phyloP scores from a whole-genome alignment of 139 green algal species.

The Zygnema circumcarinatum region DNA sequence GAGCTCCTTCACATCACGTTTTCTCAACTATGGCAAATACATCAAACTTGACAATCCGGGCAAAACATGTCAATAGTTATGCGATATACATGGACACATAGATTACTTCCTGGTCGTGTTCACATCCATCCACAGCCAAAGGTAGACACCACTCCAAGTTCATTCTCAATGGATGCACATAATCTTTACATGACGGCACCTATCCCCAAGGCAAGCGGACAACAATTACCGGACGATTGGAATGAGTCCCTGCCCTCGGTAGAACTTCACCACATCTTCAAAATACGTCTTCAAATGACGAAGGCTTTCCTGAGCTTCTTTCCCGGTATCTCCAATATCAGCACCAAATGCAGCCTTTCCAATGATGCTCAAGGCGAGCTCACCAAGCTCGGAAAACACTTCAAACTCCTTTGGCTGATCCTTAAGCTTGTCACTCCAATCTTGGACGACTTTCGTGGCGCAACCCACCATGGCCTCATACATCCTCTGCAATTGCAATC shows the following conservation, averaged over 20 bases:
- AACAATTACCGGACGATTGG: not conserved
- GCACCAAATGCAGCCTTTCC: slow-evolving; percentile 31
- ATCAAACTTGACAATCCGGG: too few relatives aligned
- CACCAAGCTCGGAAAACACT: slow-evolving; percentile 21
- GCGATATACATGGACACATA: too few relatives aligned
- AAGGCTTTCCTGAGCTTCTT: not conserved
- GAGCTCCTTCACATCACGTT: too few relatives aligned
- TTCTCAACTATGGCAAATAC: too few relatives aligned
- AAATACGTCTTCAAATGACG: not conserved
- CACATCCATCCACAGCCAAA: too few relatives aligned
- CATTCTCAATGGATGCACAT: too few relatives aligned
- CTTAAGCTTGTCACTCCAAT: not conserved
- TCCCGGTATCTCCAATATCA: slow-evolving; percentile 1
- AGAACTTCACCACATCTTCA: not conserved
- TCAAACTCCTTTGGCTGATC: slow-evolving; percentile 28
- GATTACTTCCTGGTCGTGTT: too few relatives aligned
- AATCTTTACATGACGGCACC: too few relatives aligned
- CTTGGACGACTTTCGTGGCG: not conserved
- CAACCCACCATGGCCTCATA: slow-evolving; percentile 11
- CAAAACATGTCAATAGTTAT: too few relatives aligned
- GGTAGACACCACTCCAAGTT: not conserved
- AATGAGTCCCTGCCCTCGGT: not conserved
- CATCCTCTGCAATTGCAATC: slow-evolving; percentile 35
- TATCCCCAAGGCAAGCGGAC: too few relatives aligned
- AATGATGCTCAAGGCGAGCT: slow-evolving; percentile 33